Conservation (phyloP, 108 stramenopile genomes). For the Heterococcus sp. region DNA sequence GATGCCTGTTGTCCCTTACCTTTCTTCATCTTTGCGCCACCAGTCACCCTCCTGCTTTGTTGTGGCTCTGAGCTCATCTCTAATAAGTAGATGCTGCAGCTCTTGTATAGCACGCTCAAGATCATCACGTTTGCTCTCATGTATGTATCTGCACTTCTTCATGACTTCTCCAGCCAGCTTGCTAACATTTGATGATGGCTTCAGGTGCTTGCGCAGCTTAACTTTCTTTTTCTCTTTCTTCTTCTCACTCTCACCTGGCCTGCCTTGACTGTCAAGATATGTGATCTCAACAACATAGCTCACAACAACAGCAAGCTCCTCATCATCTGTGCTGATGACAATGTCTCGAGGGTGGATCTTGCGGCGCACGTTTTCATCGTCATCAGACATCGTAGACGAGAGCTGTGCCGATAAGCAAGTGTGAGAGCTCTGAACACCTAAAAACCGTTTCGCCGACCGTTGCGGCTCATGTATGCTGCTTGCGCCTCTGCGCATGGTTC, state of each 20-base stretch:
- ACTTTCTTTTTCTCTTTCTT: conserved; percentile 39
- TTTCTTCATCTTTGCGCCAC: not conserved
- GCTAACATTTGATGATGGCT: conserved; percentile 37
- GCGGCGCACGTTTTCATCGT: conserved; percentile 3
- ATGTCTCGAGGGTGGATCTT: conserved; percentile 48
- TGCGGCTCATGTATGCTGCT: no score
- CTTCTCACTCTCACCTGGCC: conserved; percentile 12
- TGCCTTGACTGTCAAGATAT: conserved; percentile 27
- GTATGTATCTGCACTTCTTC: conserved; percentile 63
- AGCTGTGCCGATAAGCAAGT: no score
- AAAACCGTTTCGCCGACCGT: no score
- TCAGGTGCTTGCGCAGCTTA: conserved; percentile 35
- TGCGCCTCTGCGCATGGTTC: no score
- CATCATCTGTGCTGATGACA: conserved; percentile 46
- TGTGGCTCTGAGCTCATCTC: not conserved
- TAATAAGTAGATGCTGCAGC: conserved; percentile 7
- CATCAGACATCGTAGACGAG: no score
- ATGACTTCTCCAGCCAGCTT: conserved; percentile 54
- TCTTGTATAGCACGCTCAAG: conserved; percentile 46
- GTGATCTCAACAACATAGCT: conserved; percentile 41
- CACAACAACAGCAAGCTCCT: conserved; percentile 49
- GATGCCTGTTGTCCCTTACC: not conserved
- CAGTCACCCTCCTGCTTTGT: not conserved
- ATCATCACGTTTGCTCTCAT: conserved; percentile 41
- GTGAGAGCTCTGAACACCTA: no score